A percentile compares a stretch with the other conserved stretches of the same genome.
Conservation (phyloP, 352 stramenopile genomes). For the Globisporangium takayamanum region DNA sequence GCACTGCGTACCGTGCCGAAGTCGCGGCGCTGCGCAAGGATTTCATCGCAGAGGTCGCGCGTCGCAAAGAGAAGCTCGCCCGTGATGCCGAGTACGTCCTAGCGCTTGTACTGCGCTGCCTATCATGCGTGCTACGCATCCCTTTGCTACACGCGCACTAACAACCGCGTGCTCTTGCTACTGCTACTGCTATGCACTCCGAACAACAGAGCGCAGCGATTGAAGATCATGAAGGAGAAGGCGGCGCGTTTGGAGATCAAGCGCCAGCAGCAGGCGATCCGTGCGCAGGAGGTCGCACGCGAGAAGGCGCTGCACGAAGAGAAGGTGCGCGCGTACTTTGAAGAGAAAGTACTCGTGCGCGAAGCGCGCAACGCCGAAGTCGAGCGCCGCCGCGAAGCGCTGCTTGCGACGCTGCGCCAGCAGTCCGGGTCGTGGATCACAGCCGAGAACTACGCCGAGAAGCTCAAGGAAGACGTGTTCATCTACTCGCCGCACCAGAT, state of each 20-base stretch:
- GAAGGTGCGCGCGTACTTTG: constrained; percentile 70
- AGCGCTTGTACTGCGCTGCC: neutral
- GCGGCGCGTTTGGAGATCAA: constrained; percentile 82
- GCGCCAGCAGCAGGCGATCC: constrained; percentile 79
- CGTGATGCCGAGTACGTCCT: constrained; percentile 74
- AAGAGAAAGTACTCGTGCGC: constrained; percentile 75
- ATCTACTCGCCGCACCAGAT: constrained; percentile 77
- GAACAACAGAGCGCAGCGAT: constrained; percentile 46
- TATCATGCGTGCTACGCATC: neutral
- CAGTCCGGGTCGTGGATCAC: constrained; percentile 72
- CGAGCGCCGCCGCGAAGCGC: constrained; percentile 56
- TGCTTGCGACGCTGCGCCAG: constrained; percentile 53
- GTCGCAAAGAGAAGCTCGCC: constrained; percentile 71
- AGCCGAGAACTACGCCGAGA: constrained; percentile 59
- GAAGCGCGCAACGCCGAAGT: constrained; percentile 50
- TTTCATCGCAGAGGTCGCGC: constrained; percentile 67
- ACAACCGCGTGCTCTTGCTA: neutral
- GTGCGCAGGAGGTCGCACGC: constrained; percentile 68
- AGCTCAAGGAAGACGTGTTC: constrained; percentile 83
- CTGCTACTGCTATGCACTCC: neutral
- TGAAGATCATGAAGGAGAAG: constrained; percentile 86
- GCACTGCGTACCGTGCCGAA: constrained; percentile 61
- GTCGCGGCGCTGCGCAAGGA: constrained; percentile 59
- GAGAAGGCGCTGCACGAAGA: constrained; percentile 79
- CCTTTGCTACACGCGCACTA: neutral